Conservation (phyloP, 495 filamentous ascomycete species). For the Aspergillus conjunctus region DNA sequence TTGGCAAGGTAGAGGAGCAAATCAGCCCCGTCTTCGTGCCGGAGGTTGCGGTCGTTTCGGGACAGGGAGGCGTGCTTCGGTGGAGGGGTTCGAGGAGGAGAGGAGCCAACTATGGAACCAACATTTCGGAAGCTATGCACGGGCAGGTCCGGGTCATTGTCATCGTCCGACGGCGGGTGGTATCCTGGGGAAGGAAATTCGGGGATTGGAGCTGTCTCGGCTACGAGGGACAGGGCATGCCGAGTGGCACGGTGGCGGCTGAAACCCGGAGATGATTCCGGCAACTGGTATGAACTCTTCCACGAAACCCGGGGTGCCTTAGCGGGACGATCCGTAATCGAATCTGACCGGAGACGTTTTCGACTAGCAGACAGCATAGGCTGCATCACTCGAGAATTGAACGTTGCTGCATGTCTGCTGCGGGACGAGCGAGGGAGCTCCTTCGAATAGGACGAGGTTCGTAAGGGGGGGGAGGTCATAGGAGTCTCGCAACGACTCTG, state of each 20-base stretch:
- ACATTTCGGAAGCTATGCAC: conserved; percentile 69
- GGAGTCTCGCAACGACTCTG: conserved; percentile 51
- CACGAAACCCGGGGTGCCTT: conserved; percentile 62
- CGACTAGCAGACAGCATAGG: conserved; percentile 52
- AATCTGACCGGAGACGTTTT: conserved; percentile 73
- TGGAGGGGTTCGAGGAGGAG: conserved; percentile 78
- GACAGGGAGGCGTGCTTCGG: conserved; percentile 61
- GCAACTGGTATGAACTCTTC: conserved; percentile 71
- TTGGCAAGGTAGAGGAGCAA: conserved; percentile 89
- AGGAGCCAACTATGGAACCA: conserved; percentile 62
- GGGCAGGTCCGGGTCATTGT: conserved; percentile 71
- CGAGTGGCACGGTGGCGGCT: conserved; percentile 32
- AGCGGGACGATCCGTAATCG: conserved; percentile 58
- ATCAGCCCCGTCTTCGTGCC: conserved; percentile 84
- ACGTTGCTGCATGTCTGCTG: conserved; percentile 52
- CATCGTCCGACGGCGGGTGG: conserved; percentile 70
- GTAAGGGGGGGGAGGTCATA: conserved; percentile 46
- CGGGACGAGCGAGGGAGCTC: conserved; percentile 49
- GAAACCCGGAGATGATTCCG: conserved; percentile 78
- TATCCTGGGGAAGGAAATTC: conserved; percentile 63
- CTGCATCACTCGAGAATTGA: conserved; percentile 48
- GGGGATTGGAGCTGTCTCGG: conserved; percentile 66
- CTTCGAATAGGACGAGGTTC: conserved; percentile 44
- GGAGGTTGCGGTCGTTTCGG: conserved; percentile 45
- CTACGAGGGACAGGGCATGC: conserved; percentile 71